phyloP scores from a whole-genome alignment of 202 grass and related monocot species.

The Panicum hallii region DNA sequence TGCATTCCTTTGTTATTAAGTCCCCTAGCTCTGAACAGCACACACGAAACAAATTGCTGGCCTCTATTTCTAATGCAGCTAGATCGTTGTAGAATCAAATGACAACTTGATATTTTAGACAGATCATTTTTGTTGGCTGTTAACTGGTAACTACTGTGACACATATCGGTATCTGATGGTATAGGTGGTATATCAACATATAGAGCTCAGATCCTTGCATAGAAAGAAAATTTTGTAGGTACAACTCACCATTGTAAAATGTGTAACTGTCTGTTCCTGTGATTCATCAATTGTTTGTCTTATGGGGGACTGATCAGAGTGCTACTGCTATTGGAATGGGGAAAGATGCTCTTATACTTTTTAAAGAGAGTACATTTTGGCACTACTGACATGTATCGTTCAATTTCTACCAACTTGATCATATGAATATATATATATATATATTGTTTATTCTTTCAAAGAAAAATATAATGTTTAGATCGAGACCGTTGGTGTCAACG shows the following conservation, averaged over 20 bases:
- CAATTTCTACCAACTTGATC: neutral
- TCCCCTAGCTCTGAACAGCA: constrained; percentile 60
- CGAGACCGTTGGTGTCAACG: neutral
- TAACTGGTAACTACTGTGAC: constrained; percentile 29
- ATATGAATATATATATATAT: neutral
- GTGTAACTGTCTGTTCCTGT: constrained; percentile 25
- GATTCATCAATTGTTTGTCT: constrained; percentile 30
- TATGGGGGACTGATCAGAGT: constrained; percentile 35
- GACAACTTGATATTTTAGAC: constrained; percentile 21
- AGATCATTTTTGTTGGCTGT: constrained; percentile 28
- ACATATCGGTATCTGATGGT: constrained; percentile 15
- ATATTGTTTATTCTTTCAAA: too few relatives aligned
- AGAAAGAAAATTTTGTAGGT: constrained; percentile 40
- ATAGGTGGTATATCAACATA: constrained; percentile 43
- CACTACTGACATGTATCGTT: constrained; percentile 4
- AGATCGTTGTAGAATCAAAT: constrained; percentile 31
- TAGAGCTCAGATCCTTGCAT: constrained; percentile 40
- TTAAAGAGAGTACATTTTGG: neutral
- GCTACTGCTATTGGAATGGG: neutral
- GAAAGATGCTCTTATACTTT: neutral
- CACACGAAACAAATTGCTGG: constrained; percentile 63
- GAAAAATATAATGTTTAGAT: neutral
- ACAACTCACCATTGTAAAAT: constrained; percentile 47
- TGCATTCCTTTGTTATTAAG: constrained; percentile 67
- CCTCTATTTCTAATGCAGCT: constrained; percentile 56